Evolutionary conservation across 176 grass and related monocot species (phyloP).

Genomic region (Triticum timopheevii): DNA sequence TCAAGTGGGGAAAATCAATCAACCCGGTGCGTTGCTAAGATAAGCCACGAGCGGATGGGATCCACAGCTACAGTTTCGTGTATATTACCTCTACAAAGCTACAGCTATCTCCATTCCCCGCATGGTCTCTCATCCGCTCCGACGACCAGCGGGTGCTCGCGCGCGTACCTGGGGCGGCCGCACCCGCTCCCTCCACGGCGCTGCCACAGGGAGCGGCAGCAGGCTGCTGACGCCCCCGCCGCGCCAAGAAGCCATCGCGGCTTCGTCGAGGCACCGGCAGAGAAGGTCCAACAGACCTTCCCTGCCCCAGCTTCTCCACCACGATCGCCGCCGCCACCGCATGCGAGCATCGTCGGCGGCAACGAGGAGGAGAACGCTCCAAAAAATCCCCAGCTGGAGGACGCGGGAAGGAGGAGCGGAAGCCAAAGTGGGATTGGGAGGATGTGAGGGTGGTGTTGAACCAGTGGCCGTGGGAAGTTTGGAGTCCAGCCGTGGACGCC

Average conservation of each 20-base stretch:
- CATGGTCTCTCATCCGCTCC: not conserved
- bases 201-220: not conserved
- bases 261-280: conserved; percentile 12
- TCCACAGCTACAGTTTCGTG: not conserved
- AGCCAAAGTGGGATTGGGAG: conserved; percentile 47
- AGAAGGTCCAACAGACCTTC: not conserved
- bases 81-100: not conserved
- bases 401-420: conserved; percentile 2
- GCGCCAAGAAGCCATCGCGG: conserved; percentile 35
- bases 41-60: not conserved
- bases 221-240: not conserved
- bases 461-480: conserved; percentile 47
- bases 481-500: conserved; percentile 50
- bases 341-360: not conserved
- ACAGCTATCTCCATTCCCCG: not conserved
- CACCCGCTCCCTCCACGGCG: conserved; percentile 27
- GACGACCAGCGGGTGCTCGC: conserved; percentile 62
- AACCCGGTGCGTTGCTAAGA: not conserved
- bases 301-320: not conserved
- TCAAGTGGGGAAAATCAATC: not conserved
- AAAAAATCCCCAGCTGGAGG: not conserved
- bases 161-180: conserved; percentile 43
- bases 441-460: conserved; percentile 48
- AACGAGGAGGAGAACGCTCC: conserved; percentile 6
- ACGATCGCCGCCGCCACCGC: not conserved